These are phyloP conservation scores for Phylloporus rhodoxanthus DNA, from an alignment of 768 basidiomycete genomes.

Conservation along the genomic window DNA sequence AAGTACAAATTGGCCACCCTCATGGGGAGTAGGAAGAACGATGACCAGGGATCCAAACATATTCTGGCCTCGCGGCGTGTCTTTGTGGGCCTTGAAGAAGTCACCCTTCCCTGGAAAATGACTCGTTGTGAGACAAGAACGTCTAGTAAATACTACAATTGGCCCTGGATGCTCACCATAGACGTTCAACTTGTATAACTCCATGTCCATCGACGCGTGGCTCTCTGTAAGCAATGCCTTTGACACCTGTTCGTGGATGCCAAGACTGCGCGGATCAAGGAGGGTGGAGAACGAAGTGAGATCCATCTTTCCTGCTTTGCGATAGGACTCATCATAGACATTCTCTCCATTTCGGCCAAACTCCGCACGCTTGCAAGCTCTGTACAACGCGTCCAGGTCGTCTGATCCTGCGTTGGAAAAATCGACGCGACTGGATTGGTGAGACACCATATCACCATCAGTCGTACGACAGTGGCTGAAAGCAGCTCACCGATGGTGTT, in stretches of 20 bases:
- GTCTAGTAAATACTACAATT: too few relatives aligned
- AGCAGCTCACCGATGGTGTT: too few relatives aligned
- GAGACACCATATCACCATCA: too few relatives aligned
- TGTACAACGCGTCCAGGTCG: conserved; percentile 19
- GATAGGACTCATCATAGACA: conserved; percentile 40
- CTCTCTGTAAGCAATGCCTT: conserved; percentile 28
- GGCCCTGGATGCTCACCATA: conserved; percentile 32
- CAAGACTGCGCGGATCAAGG: conserved; percentile 28
- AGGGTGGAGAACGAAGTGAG: conserved; percentile 29
- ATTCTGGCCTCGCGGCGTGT: conserved; percentile 41
- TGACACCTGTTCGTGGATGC: conserved; percentile 18
- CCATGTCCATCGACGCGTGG: conserved; percentile 7
- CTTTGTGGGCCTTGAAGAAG: conserved; percentile 48
- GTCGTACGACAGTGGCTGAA: too few relatives aligned
- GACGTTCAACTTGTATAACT: conserved; percentile 44
- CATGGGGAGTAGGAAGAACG: too few relatives aligned
- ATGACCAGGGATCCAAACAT: too few relatives aligned
- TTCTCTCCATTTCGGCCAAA: conserved; percentile 28
- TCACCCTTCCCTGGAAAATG: conserved; percentile 28
- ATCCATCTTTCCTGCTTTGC: conserved; percentile 45
- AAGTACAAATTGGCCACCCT: too few relatives aligned
- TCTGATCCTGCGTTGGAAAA: not conserved
- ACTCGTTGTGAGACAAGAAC: conserved; percentile 8
- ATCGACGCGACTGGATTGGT: not conserved
- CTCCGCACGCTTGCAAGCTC: too few relatives aligned